Base-by-base conservation (phyloP, 139 green algal species). In the Asterochloris erici region DNA sequence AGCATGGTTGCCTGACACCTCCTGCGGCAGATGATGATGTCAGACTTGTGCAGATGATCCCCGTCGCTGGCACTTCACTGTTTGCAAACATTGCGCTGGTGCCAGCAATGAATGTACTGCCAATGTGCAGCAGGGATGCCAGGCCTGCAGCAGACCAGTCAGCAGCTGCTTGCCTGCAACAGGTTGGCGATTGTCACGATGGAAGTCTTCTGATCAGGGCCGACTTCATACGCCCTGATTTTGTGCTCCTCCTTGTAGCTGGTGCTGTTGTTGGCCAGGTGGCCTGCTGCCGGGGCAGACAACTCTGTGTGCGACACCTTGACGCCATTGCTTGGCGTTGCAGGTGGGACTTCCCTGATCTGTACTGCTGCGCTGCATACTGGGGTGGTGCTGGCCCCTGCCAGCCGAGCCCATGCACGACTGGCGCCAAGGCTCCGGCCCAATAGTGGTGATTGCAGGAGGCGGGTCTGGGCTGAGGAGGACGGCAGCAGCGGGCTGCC, bases 101-200 rank as follows among this genome's bases (percentile, higher is more conserved):
- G 66, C 17, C 21, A 24, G 19, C 66, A 26, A 24, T 9, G 9
- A 21, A 4, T 26, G n/a, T n/a, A n/a, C n/a, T n/a, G 17, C 19
- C 66, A 10, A 24, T 71, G 9, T 26, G 66, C 66, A 26, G 66
- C 6, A 71, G 21, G 66, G 19, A 26, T 71, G 66, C 19, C 66
- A 71, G 21, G 66, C 1, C 17, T 71, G 13, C 29, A 27, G 11
- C 16, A 60, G 1, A 14, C 24, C n/a, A 54, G 71, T 28, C 2
- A 15, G 12, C 21, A 14, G 26, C 21, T 54, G 23, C 24, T 27
- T 54, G 92, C 93, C 93, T 97, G 94, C 60, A 98, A 77, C 23
- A 98, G 83, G 80, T 97, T 98, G 14, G 92, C 91, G 23, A 98
- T 93, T 0, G 92, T 96, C 11, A 92, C 85, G 12, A 98, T 93